phyloP scores from a whole-genome alignment of 1,284 basidiomycete genomes.

The Exobasidium rhododendri region DNA sequence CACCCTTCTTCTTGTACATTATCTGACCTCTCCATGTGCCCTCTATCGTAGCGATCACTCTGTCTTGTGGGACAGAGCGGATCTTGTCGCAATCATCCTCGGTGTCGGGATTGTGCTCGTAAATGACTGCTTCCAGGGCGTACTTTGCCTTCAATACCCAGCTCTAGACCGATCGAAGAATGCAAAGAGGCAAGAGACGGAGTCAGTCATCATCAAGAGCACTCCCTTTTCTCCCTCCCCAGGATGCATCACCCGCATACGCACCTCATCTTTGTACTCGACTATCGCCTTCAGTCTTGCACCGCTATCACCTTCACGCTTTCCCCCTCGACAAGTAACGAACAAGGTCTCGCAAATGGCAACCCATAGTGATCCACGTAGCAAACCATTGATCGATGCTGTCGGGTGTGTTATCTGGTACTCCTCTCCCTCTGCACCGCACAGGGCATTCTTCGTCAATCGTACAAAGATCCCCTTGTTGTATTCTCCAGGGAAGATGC shows the following conservation, averaged over 20 bases:
- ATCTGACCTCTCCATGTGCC: conserved; percentile 83
- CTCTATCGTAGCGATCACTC: conserved; percentile 76
- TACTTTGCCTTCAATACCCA: conserved; percentile 90
- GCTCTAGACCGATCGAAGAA: conserved; percentile 58
- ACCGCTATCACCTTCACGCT: conserved; percentile 56
- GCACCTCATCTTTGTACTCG: conserved; percentile 84
- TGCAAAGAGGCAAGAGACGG: background rate
- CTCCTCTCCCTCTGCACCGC: conserved; percentile 38
- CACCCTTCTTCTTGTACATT: conserved; percentile 71
- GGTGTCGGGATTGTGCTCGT: conserved; percentile 64
- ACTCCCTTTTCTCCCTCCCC: background rate
- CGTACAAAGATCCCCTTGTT: conserved; percentile 71
- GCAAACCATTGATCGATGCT: conserved; percentile 84
- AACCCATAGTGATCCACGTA: conserved; percentile 84
- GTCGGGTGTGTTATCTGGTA: conserved; percentile 79
- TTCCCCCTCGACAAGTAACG: conserved; percentile 74
- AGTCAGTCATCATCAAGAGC: background rate
- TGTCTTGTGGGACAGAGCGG: conserved; percentile 80
- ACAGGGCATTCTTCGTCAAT: conserved; percentile 25
- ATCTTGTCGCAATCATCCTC: conserved; percentile 73
- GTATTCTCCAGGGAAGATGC: conserved; percentile 63
- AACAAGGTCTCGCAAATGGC: conserved; percentile 75
- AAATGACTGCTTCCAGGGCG: conserved; percentile 82
- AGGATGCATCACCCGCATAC: too few relatives aligned
- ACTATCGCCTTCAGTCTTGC: conserved; percentile 72